Percentiles rank a stretch among this genome's conserved stretches.
These are phyloP conservation scores for Alternaria sp. DNA, from an alignment of 2,329 filamentous ascomycete genomes.

Conservation along the genomic window DNA sequence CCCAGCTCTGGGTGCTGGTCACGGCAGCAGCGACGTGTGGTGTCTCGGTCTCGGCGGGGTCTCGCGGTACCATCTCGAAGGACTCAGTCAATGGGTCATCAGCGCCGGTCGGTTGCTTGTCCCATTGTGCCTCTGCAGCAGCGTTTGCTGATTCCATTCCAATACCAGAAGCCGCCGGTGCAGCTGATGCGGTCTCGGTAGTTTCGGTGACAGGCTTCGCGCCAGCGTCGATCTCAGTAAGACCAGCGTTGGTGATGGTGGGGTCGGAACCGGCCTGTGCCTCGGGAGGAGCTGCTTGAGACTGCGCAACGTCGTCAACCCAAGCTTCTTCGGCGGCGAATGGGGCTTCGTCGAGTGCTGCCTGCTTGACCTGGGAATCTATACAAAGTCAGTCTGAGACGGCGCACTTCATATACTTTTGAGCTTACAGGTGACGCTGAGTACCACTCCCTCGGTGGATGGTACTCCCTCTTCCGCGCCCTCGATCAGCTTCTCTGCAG, in stretches of 20 bases:
- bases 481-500: conserved; percentile 78
- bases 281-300: conserved; percentile 48
- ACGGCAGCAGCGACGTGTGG: conserved; percentile 60
- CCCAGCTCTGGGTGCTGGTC: conserved; percentile 78
- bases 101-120: conserved; percentile 57
- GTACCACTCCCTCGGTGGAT: conserved; percentile 68
- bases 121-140: conserved; percentile 72
- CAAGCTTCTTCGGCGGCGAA: conserved; percentile 62
- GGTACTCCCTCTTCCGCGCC: conserved; percentile 71
- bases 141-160: conserved; percentile 53
- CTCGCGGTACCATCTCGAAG: conserved; percentile 78
- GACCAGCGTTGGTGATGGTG: conserved; percentile 68
- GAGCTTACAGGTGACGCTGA: conserved; percentile 74
- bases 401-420: background rate
- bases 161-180: conserved; percentile 48
- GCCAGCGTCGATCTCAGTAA: conserved; percentile 68
- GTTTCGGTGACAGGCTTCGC: conserved; percentile 40
- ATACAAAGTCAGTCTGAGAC: conserved; percentile 16
- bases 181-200: conserved; percentile 30
- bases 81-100: conserved; percentile 64
- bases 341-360: conserved; percentile 54
- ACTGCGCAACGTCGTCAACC: conserved; percentile 56
- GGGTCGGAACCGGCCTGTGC: conserved; percentile 63
- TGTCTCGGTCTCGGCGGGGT: conserved; percentile 76
- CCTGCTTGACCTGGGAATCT: conserved; percentile 67